These are phyloP conservation scores for Chytriomyces hyalinus DNA, from an alignment of 192 early-diverging fungal species.

Conservation along the genomic window DNA sequence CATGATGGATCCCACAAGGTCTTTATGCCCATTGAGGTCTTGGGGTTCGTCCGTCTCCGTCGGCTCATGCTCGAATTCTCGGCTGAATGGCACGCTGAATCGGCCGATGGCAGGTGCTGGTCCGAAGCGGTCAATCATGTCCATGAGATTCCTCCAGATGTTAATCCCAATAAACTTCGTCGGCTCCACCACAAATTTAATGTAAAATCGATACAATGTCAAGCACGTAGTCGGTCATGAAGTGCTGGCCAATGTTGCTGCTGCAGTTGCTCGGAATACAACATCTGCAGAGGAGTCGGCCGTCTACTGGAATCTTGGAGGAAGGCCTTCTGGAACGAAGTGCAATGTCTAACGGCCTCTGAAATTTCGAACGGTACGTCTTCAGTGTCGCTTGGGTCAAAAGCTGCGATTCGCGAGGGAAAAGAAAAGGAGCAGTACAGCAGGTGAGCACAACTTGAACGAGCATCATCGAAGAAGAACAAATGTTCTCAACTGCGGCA, in stretches of 20 bases:
- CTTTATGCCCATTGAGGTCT: not conserved
- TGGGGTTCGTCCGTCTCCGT: not conserved
- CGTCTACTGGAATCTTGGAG: too few species aligned
- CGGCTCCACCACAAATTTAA: not conserved
- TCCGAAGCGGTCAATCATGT: not conserved
- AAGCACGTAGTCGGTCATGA: too few species aligned
- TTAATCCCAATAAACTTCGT: not conserved
- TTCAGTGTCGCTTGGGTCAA: not conserved
- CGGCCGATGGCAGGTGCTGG: not conserved
- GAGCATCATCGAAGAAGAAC: too few species aligned
- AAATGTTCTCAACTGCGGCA: conserved; percentile 72
- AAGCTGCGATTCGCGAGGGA: not conserved
- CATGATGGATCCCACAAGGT: not conserved
- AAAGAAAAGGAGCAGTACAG: too few species aligned
- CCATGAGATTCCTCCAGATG: not conserved
- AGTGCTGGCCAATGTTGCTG: too few species aligned
- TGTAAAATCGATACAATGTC: too few species aligned
- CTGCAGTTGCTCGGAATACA: too few species aligned
- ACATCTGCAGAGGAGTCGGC: too few species aligned
- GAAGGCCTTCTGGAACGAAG: too few species aligned
- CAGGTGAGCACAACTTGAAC: too few species aligned
- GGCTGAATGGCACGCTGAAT: not conserved
- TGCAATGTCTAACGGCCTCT: too few species aligned
- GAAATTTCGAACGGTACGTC: too few species aligned
- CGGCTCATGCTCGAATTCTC: not conserved